phyloP scores from a whole-genome alignment of 768 basidiomycete species.

The Rhodotorula kratochvilovae region DNA sequence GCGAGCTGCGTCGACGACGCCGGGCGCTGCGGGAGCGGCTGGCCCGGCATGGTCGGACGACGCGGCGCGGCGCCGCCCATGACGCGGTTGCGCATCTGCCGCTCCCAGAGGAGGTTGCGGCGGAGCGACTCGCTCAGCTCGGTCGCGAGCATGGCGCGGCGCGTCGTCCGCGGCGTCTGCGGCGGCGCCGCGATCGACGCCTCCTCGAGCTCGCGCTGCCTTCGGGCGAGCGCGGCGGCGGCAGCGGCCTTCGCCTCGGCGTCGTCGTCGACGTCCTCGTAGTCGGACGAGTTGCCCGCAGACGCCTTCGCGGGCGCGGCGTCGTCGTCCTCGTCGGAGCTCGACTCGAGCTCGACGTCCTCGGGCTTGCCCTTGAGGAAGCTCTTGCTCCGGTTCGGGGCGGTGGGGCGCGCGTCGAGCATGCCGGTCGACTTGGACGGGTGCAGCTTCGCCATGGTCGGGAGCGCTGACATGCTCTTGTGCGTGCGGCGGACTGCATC shows the following conservation, averaged over 20 bases:
- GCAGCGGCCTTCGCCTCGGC: constrained; percentile 9
- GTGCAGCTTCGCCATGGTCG: constrained; percentile 2
- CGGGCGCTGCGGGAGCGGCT: constrained; percentile 19
- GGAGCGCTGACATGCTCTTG: constrained; percentile 30
- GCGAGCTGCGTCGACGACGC: constrained; percentile 4
- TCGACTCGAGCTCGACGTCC: constrained; percentile 42
- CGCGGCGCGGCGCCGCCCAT: constrained; percentile 33
- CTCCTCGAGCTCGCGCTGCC: constrained; percentile 38
- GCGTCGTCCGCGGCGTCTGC: constrained; percentile 77
- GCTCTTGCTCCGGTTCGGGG: constrained; percentile 5
- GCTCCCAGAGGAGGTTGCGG: constrained; percentile 71
- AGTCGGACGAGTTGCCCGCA: not conserved
- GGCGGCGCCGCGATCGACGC: constrained; percentile 61
- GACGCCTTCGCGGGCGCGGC: constrained; percentile 6
- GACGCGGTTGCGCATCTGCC: constrained; percentile 45
- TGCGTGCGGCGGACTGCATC: constrained; percentile 11
- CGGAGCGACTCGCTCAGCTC: constrained; percentile 81
- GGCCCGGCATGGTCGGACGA: constrained; percentile 10
- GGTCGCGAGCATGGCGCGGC: constrained; percentile 73
- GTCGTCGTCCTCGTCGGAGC: constrained; percentile 37
- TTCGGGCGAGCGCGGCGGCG: constrained; percentile 21
- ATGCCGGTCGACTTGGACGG: not conserved
- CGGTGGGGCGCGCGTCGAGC: not conserved
- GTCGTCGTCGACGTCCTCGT: constrained; percentile 8
- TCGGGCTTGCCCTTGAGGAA: constrained; percentile 37